Percentiles rank a stretch among this genome's conserved stretches.
These are phyloP conservation scores for Arthrobotrys megalospora DNA, from an alignment of 2,329 filamentous ascomycete genomes.

Conservation along the genomic window DNA sequence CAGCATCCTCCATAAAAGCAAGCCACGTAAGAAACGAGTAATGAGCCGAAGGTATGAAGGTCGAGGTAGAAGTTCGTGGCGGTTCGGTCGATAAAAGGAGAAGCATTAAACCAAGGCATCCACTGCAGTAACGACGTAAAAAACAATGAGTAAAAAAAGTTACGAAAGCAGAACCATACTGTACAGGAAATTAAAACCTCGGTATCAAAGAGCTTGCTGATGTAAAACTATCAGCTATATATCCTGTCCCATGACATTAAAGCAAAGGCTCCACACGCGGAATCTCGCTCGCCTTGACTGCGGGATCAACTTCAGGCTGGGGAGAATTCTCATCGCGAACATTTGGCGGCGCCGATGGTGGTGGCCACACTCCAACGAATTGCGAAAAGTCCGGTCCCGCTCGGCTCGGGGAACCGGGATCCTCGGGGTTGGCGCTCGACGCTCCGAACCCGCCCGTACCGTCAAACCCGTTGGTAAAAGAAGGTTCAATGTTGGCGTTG, in stretches of 20 bases:
- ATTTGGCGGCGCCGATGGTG: constrained; percentile 23
- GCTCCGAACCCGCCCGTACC: constrained; percentile 24
- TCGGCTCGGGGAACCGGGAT: constrained; percentile 50
- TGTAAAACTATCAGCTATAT: background rate
- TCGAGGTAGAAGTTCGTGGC: background rate
- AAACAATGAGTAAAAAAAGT: background rate
- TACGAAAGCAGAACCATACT: constrained; percentile 40
- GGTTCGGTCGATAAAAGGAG: constrained; percentile 17
- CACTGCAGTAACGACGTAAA: constrained; percentile 21
- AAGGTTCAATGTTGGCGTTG: constrained; percentile 47
- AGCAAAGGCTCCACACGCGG: constrained; percentile 40
- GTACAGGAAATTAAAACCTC: constrained; percentile 26
- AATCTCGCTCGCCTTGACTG: constrained; percentile 25
- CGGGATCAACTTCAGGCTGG: constrained; percentile 23
- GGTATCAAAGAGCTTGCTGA: background rate
- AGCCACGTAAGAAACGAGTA: constrained; percentile 9
- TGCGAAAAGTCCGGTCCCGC: constrained; percentile 52
- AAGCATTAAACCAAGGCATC: constrained; percentile 35
- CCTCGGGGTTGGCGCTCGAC: constrained; percentile 28
- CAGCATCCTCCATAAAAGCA: constrained; percentile 33
- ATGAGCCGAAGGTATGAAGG: constrained; percentile 10
- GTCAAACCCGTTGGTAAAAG: constrained; percentile 48
- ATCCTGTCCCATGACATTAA: constrained; percentile 21
- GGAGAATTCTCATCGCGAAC: constrained; percentile 34
- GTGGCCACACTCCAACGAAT: constrained; percentile 55